These are phyloP conservation scores for Cyclocybe cylindracea DNA, from an alignment of 768 basidiomycete genomes.

Conservation along the genomic window DNA sequence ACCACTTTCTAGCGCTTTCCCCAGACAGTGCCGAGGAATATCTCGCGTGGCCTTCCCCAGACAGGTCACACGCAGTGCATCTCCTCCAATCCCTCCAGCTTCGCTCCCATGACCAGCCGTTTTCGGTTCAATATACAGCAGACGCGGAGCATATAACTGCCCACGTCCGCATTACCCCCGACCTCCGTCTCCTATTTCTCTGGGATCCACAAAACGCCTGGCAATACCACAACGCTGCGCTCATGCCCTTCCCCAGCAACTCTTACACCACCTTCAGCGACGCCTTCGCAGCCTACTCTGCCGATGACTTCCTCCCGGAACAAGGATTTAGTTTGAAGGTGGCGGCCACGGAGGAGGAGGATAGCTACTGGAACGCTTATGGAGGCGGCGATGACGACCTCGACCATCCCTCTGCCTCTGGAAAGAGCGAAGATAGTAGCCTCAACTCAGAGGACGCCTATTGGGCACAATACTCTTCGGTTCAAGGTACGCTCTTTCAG, in stretches of 20 bases:
- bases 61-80: constrained; percentile 33
- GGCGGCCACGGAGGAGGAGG: constrained; percentile 42
- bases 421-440: constrained; percentile 13
- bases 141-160: constrained; percentile 58
- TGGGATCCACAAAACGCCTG: constrained; percentile 57
- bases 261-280: constrained; percentile 30
- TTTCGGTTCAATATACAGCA: constrained; percentile 33
- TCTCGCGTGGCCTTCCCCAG: constrained; percentile 64
- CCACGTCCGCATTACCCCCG: constrained; percentile 51
- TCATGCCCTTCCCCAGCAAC: constrained; percentile 70
- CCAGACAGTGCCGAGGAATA: constrained; percentile 54
- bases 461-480: constrained; percentile 71
- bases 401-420: constrained; percentile 17
- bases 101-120: constrained; percentile 18
- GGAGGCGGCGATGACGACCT: constrained; percentile 35
- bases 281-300: constrained; percentile 26
- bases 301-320: constrained; percentile 34
- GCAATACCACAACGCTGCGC: constrained; percentile 69
- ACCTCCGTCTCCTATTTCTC: constrained; percentile 65
- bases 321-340: constrained; percentile 17
- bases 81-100: constrained; percentile 32
- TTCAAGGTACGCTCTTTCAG: constrained; percentile 56
- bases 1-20: constrained; percentile 60
- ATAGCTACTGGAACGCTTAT: constrained; percentile 74
- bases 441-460: constrained; percentile 59